Conservation (phyloP, 257 asterid genomes). For the Nicotiana noctiflora region DNA sequence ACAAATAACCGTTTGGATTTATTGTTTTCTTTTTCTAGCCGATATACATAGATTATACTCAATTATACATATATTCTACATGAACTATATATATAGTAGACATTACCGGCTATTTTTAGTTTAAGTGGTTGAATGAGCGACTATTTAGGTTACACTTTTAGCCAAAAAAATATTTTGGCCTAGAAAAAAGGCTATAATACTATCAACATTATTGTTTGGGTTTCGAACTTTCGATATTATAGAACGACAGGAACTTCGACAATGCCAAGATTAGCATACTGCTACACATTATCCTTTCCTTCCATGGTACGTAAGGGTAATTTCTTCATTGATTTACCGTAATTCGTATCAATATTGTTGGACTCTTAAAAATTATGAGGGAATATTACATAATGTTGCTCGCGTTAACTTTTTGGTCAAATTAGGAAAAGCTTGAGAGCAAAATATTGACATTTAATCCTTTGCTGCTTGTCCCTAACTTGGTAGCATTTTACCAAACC, state of each 20-base stretch:
- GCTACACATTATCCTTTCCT: background rate
- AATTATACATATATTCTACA: too few relatives aligned
- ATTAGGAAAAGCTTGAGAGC: background rate
- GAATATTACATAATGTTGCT: background rate
- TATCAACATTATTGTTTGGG: too few relatives aligned
- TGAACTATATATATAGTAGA: too few relatives aligned
- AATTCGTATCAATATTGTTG: background rate
- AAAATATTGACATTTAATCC: background rate
- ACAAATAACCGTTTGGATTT: too few relatives aligned
- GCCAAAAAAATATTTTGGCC: too few relatives aligned
- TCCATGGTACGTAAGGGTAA: background rate
- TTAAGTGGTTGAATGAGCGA: too few relatives aligned
- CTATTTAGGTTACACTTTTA: too few relatives aligned
- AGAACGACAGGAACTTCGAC: background rate
- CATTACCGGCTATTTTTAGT: too few relatives aligned
- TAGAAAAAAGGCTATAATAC: too few relatives aligned
- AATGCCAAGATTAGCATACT: background rate
- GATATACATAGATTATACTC: too few relatives aligned
- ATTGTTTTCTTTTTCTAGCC: too few relatives aligned
- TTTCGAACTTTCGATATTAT: too few relatives aligned
- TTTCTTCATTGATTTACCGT: background rate
- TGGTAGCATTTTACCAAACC: background rate
- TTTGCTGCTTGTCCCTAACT: background rate
- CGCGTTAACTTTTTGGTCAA: background rate
- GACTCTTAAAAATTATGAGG: background rate